phyloP scores from a whole-genome alignment of 768 basidiomycete species.

The Dacryopinax spathularia region DNA sequence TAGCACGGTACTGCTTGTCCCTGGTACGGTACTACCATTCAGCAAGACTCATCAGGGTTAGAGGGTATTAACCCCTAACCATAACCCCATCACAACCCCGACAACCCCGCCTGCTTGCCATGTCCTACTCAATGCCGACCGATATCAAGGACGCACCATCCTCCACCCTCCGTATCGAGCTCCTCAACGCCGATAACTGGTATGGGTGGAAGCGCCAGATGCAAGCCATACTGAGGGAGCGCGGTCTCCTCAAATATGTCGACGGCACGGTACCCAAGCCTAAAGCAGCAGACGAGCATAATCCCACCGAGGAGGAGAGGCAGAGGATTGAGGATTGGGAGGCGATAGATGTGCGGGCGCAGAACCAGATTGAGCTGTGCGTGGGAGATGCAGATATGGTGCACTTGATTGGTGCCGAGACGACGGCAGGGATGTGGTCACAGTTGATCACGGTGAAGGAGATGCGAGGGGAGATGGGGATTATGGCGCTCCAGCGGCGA shows the following conservation, averaged over 20 bases:
- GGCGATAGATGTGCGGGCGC: constrained; percentile 22
- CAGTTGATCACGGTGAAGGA: constrained; percentile 21
- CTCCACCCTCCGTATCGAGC: constrained; percentile 1
- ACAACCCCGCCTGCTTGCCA: not conserved
- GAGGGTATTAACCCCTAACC: not conserved
- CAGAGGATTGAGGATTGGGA: constrained; percentile 17
- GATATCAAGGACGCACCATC: not conserved
- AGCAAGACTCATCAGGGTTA: too few species aligned
- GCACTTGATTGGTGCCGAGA: constrained; percentile 19
- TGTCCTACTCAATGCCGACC: not conserved
- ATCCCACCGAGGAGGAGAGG: not conserved
- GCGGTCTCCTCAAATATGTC: not conserved
- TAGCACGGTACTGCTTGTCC: too few species aligned
- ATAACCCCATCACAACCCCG: not conserved
- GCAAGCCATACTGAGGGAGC: constrained; percentile 4
- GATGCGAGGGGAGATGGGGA: constrained; percentile 19
- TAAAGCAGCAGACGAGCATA: not conserved
- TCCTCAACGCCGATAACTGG: constrained; percentile 9
- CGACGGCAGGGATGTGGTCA: constrained; percentile 21
- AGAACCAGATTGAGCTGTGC: constrained; percentile 21
- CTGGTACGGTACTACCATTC: too few species aligned
- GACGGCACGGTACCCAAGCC: not conserved
- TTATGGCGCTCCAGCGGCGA: constrained; percentile 19
- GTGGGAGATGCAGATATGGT: constrained; percentile 21
- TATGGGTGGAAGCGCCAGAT: constrained; percentile 8